Evolutionary conservation across 73 alveolate genomes (phyloP).

Genomic region (Tetrahymena elliotti): DNA sequence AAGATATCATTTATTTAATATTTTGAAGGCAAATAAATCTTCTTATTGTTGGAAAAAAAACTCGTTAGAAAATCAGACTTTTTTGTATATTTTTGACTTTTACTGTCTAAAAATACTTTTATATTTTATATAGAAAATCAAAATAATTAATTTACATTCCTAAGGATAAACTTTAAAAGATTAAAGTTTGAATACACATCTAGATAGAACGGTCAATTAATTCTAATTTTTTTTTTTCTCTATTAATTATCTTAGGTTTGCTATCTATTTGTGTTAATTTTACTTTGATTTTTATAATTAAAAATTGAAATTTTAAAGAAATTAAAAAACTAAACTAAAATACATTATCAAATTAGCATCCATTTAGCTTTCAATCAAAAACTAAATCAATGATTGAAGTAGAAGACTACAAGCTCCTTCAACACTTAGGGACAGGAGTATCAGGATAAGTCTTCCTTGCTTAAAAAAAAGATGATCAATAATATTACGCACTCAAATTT

Average conservation of each 20-base stretch:
- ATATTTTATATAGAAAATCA: neutral
- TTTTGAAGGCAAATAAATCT: no score
- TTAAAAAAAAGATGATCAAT: neutral
- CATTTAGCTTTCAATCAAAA: neutral
- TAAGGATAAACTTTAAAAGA: no score
- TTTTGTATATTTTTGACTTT: no score
- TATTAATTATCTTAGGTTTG: neutral
- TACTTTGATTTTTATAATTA: no score
- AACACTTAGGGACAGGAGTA: neutral
- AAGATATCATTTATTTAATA: no score
- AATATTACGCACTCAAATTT: neutral
- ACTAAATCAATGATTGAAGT: neutral
- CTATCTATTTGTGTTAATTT: neutral
- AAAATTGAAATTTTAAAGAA: neutral
- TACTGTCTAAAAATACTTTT: neutral
- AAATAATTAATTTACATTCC: neutral
- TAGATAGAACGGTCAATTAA: no score
- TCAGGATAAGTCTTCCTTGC: neutral
- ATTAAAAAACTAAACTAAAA: neutral
- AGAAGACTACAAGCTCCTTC: neutral
- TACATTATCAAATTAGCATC: neutral
- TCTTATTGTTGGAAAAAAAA: no score
- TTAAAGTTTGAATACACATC: no score
- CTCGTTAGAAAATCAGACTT: no score
- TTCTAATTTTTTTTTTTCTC: neutral